phyloP scores from a whole-genome alignment of 495 filamentous ascomycete species.

The Penicillium steckii region DNA sequence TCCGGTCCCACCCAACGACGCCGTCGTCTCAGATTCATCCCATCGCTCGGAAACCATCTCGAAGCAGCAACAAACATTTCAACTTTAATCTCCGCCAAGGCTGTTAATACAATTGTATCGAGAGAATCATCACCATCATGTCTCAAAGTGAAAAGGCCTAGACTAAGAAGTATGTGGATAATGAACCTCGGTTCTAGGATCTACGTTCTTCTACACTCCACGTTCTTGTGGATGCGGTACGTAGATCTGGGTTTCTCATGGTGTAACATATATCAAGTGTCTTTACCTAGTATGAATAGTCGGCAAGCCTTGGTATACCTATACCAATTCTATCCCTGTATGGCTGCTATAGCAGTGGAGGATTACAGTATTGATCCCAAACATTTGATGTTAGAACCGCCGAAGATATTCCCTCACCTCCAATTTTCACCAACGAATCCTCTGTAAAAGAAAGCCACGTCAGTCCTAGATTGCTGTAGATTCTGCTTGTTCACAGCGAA shows the following conservation, averaged over 20 bases:
- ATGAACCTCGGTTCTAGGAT: not conserved
- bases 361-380: not conserved
- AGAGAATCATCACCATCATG: not conserved
- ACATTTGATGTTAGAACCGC: not conserved
- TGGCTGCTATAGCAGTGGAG: not conserved
- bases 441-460: not conserved
- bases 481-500: not conserved
- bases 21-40: not conserved
- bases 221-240: no score
- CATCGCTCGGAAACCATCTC: not conserved
- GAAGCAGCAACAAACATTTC: not conserved
- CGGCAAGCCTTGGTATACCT: no score
- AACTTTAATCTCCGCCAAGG: slow-evolving; percentile 1
- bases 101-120: not conserved
- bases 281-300: no score
- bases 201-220: no score
- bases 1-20: not conserved
- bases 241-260: no score
- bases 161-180: not conserved
- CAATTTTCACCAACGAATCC: not conserved
- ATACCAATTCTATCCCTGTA: not conserved
- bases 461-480: not conserved
- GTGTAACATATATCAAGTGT: no score
- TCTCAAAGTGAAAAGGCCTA: not conserved
- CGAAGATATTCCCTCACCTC: not conserved